Evolutionary conservation across 2,329 filamentous ascomycete species (phyloP), one percentile per base, ranked within the genome.

Genomic region (Bipolaris sorokiniana): DNA sequence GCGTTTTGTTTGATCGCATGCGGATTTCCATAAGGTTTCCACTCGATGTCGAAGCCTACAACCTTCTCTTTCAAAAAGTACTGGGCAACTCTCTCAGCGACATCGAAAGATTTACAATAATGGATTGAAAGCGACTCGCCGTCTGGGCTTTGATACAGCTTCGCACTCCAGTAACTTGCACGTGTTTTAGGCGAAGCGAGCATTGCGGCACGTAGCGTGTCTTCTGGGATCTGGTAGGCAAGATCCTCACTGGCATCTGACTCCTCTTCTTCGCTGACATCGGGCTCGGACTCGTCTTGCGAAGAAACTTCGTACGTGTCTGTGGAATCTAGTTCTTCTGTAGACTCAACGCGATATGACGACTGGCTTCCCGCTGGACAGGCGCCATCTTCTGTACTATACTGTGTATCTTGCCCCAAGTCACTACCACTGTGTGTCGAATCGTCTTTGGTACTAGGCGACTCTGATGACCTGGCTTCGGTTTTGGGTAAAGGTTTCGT

Each of bases 31-130:
- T 51, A 62, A 20, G 67, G 66, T 62, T 89, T 89, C 93, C 93
- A 97, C 78, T 97, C 93, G 46, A 97, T 82, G 68, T 97, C 93
- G 61, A 97, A 92, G 0, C 93, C 93, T n/a, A 97, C 73, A 3
- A 95, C 78, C 47, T 85, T 82, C 68, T 94, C 86, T 16, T 83
- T 66, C 44, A 87, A 65, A 66, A 97, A 97, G 57, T 90, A 82
- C 56, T 84, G 77, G n/a, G 85, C 79, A 7, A 90, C 85, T 6
- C 81, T 78, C 72, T 97, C 91, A 44, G 89, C 88, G 3, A 85
- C 86, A 36, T 87, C 80, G 36, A 83, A 83, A 58, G 81, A 88
- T 44, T 79, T 85, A 78, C 92, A 96, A 72, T 97, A 96, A 73
- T 96, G 90, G 0, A 94, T 85, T 51, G 81, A 84, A 44, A 91